Base-by-base conservation (phyloP, 2,329 filamentous ascomycete species). In the Ambrosiella cleistominuta region DNA sequence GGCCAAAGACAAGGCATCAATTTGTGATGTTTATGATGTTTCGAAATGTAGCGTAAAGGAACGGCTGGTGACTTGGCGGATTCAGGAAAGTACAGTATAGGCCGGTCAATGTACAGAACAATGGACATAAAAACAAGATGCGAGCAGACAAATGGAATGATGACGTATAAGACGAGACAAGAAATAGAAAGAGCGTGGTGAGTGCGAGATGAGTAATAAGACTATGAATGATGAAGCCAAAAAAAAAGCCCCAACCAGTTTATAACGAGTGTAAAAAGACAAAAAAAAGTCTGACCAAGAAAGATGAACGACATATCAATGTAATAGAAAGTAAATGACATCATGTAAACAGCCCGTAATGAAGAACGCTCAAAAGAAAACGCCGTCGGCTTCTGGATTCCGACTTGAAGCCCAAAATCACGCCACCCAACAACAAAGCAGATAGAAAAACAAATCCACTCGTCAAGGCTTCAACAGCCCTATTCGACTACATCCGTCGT, bases 351-450 rank as follows among this genome's bases (percentile, higher is more conserved):
- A 27, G 2, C n/a, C 19, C 19, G n/a, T 42, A 40, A 54, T 38
- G 12, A 17, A 54, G 38, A 54, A 54, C 52, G 38, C 52, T 54
- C 38, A 54, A 54, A 54, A 54, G 37, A 40, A 51, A 51, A 51
- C 9, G 49, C 49, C 49, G 13, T 51, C 17, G 35, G 19, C 13
- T 3, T 27, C 27, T 27, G 27, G 27, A 27, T 27, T 27, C 17
- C 49, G 17, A 51, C 19, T 27, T 27, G 12, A 27, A 13, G 12
- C 49, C 49, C 17, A 51, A 27, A 27, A 27, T 27, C 27, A 27
- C 27, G 27, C 27, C 9, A 51, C 15, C 17, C 12, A 51, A 17
- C 38, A 54, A 42, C 37, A 54, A 19, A 51, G 15, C 15, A 54
- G 17, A 54, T 38, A 40, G 42, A 39, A 51, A 35, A 36, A 51